phyloP scores from a whole-genome alignment of 495 filamentous ascomycete species.

The Schizothecium vesticola region DNA sequence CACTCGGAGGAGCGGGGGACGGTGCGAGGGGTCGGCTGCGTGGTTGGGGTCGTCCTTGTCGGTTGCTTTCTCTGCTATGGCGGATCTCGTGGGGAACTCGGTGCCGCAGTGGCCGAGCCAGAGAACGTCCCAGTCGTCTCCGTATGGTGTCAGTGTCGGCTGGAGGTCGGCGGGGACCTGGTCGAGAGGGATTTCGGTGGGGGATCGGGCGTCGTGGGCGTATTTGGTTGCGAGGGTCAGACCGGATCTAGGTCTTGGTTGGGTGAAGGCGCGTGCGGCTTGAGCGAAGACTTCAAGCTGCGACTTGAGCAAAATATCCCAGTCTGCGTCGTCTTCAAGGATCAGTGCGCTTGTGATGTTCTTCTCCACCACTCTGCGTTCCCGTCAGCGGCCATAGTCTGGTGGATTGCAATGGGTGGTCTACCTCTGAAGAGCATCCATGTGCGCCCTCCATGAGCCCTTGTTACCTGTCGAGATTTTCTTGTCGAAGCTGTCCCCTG shows the following conservation, averaged over 20 bases:
- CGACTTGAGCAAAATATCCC: slow-evolving; percentile 41
- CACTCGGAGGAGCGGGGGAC: slow-evolving; percentile 26
- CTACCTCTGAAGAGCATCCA: slow-evolving; percentile 38
- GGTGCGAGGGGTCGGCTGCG: not conserved
- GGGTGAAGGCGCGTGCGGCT: slow-evolving; percentile 28
- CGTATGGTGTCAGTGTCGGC: slow-evolving; percentile 27
- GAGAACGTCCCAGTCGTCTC: slow-evolving; percentile 45
- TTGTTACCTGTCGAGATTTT: slow-evolving; percentile 30
- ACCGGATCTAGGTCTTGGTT: slow-evolving; percentile 1
- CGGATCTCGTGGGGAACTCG: slow-evolving; percentile 27
- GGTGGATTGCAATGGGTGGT: not conserved
- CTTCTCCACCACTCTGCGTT: slow-evolving; percentile 25
- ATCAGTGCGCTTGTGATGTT: slow-evolving; percentile 41
- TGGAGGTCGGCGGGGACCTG: not conserved
- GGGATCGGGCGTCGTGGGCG: not conserved
- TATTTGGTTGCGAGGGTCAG: slow-evolving; percentile 10
- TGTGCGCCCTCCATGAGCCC: slow-evolving; percentile 45
- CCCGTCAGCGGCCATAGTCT: not conserved
- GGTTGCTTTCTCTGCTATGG: not conserved
- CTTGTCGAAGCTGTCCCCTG: slow-evolving; percentile 16
- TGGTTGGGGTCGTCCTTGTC: not conserved
- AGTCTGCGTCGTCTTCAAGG: slow-evolving; percentile 48
- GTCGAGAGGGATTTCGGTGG: not conserved
- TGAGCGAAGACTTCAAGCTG: slow-evolving; percentile 39
- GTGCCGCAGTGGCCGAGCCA: slow-evolving; percentile 50